These are phyloP conservation scores for Arthrobotrys pseudoclavata DNA, from an alignment of 2,329 filamentous ascomycete species.

Conservation along the genomic window DNA sequence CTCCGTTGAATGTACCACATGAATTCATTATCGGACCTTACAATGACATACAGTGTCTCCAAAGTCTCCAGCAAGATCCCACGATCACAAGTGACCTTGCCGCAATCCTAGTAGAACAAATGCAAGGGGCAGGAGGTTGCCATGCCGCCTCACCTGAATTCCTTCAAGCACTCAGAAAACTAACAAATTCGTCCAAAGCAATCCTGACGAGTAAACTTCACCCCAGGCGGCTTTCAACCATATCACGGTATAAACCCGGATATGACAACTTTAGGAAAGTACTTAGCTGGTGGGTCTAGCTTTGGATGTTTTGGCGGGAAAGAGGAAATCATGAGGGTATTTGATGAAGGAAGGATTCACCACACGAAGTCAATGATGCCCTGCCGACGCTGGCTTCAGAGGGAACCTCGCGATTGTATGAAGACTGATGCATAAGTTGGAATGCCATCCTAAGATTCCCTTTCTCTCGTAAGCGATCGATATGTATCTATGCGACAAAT, in stretches of 20 bases:
- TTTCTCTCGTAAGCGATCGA: too few relatives aligned
- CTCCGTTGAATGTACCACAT: constrained; percentile 70
- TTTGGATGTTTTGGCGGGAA: constrained; percentile 78
- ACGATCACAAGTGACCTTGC: constrained; percentile 69
- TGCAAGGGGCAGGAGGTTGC: constrained; percentile 76
- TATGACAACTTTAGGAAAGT: constrained; percentile 76
- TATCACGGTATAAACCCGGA: constrained; percentile 71
- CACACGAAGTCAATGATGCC: too few relatives aligned
- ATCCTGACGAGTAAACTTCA: constrained; percentile 75
- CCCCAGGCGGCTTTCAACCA: constrained; percentile 69
- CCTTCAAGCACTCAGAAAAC: constrained; percentile 69
- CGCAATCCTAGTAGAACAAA: constrained; percentile 76
- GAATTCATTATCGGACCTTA: constrained; percentile 75
- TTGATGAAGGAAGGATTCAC: constrained; percentile 69
- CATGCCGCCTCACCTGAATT: constrained; percentile 71
- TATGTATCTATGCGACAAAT: too few relatives aligned
- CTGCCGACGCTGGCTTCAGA: too few relatives aligned
- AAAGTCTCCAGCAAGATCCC: constrained; percentile 66
- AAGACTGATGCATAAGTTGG: not conserved
- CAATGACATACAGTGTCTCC: constrained; percentile 72
- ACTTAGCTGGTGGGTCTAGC: constrained; percentile 75
- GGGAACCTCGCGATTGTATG: too few relatives aligned
- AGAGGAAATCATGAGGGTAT: constrained; percentile 72
- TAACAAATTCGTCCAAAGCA: constrained; percentile 67
- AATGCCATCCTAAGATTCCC: not conserved